Evolutionary conservation across 2,329 filamentous ascomycete genomes (phyloP), one percentile per base, ranked within the genome.

Genomic region (Paracorniculantispora psalliotae): DNA sequence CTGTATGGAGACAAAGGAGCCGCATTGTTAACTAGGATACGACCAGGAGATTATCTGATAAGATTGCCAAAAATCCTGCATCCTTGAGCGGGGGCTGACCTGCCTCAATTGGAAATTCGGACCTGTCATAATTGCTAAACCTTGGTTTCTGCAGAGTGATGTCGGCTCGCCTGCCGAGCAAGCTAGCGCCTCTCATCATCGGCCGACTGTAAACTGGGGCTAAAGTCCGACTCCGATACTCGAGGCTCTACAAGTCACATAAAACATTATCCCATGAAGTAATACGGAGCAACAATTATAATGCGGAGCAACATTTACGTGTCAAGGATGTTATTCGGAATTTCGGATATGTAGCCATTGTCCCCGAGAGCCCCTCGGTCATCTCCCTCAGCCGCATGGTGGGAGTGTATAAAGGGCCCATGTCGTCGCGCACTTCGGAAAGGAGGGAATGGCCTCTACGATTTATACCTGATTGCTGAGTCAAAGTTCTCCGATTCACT

Each of bases 141-240:
- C 9, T 41, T 19, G 50, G 9, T 30, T 30, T 52, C 23, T 26
- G 50, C 21, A 41, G 17, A 33, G 33, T 9, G 9, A 25, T 41
- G 30, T 21, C 35, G 35, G 35, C 33, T 41, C 15, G 33, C 4
- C 33, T 52, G 17, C 50, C 50, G 46, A 49, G 25, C 46, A 8
- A 30, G 26, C 46, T 49, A 33, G 25, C 46, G 46, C 28, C 17
- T 33, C 46, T 2, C 21, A 41, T 41, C 35, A 25, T 52, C 56
- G 47, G 56, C 47, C 37, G 56, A 52, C 47, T 7, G 28, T 25
- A n/a, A 37, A 33, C 37, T 52, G 57, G 57, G 39, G 23, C 35
- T 35, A 39, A 50, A 56, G 6, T 56, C 51, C 57, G 51, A 56
- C 37, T 37, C 19, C 21, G 53, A 26, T 23, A 21, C 10, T 26